Evolutionary conservation across 495 filamentous ascomycete species (phyloP), one percentile per base, ranked within the genome.

Genomic region (Penicillium silybi): DNA sequence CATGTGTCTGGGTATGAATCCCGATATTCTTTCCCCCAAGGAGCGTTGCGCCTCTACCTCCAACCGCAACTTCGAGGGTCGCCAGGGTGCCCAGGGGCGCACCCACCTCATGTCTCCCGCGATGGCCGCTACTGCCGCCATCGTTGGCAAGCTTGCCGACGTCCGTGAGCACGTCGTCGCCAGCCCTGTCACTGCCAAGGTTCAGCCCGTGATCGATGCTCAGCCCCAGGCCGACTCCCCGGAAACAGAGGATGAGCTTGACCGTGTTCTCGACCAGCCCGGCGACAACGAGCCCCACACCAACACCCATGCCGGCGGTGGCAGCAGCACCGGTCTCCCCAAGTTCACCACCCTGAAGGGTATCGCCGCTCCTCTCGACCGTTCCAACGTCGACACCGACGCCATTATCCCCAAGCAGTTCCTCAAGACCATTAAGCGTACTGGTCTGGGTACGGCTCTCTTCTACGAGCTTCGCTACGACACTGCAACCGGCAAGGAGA

Each of bases 1-100:
- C 46, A 98, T 98, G 93, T 98, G 93, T 61, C 81, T 98, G 25
- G 93, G 93, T 68, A 98, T 98, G 93, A 98, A 98, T 76, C 91
- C 93, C 0, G 93, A 98, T 70, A 96, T 98, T 59, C 81, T 97
- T n/a, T 83, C 89, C 2, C 93, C 93, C 40, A 81, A 85, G 64
- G 93, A 98, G 74, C 84, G 93, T 50, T 98, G 93, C 62, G 93
- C 93, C 35, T 89, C 85, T 66, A 98, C 93, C 52, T 92, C 87
- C 58, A 97, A 98, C 75, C 89, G 93, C 55, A 98, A 98, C 64
- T 98, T 97, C 59, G 93, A 97, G 70, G 93, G 93, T 43, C 85
- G 93, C 57, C 93, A 98, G 74, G 93, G 93, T 65, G 91, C 92
- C 45, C 85, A 86, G 54, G 91, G 92, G 44, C 84, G 93, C 52